Conservation (phyloP, 2,329 filamentous ascomycete species). For the Lachnellula hyalina region DNA sequence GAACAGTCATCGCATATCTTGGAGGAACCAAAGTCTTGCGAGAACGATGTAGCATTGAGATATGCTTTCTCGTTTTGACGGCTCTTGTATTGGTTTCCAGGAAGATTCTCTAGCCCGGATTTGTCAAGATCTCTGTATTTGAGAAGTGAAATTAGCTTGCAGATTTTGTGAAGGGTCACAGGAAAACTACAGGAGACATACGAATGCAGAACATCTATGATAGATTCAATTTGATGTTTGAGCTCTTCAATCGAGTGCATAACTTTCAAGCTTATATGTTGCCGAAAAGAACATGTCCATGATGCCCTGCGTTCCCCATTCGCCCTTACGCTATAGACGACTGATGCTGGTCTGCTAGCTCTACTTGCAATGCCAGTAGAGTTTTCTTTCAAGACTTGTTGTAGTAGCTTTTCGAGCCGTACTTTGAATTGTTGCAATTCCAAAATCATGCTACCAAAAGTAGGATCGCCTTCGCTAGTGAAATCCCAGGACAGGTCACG, state of each 20-base stretch:
- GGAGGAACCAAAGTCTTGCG: neutral
- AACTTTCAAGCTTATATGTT: neutral
- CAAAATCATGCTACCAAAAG: neutral
- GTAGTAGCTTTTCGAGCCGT: neutral
- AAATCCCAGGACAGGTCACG: neutral
- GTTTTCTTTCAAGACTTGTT: neutral
- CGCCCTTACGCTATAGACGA: neutral
- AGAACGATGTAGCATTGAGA: neutral
- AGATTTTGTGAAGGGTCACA: neutral
- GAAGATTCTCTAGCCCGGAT: neutral
- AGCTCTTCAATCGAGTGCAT: neutral
- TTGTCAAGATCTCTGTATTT: neutral
- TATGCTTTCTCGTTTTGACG: neutral
- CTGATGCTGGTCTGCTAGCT: neutral
- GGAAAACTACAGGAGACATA: neutral
- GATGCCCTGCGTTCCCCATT: neutral
- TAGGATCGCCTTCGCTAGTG: neutral
- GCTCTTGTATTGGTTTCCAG: neutral
- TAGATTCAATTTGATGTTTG: neutral
- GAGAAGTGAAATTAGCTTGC: neutral
- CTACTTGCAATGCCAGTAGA: too few relatives aligned
- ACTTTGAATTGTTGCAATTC: neutral
- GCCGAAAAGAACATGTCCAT: neutral
- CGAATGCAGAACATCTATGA: neutral
- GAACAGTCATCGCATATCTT: slow-evolving; percentile 4